A percentile compares a stretch with the other conserved stretches of the same genome.
These are phyloP conservation scores for Austroboletus eburneus DNA, from an alignment of 768 basidiomycete genomes.

Conservation along the genomic window DNA sequence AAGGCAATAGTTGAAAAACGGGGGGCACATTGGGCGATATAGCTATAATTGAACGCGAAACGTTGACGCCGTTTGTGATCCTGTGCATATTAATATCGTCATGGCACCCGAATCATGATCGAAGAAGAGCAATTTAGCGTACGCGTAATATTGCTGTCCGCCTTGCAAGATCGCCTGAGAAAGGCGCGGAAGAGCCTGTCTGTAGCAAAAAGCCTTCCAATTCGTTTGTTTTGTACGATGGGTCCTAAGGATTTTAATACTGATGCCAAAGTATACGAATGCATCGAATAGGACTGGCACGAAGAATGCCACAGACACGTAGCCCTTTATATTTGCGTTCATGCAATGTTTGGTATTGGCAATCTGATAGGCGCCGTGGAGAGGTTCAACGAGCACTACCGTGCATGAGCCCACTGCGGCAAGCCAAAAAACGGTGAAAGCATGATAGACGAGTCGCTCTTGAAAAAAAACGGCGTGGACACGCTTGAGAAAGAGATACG, in stretches of 20 bases:
- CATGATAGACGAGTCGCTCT: slow-evolving; percentile 13
- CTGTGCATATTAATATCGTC: slow-evolving; percentile 19
- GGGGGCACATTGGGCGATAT: slow-evolving; percentile 17
- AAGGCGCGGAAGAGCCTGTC: slow-evolving; percentile 28
- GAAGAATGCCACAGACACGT: slow-evolving; percentile 26
- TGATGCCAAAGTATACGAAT: slow-evolving; percentile 33
- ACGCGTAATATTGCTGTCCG: slow-evolving; percentile 39
- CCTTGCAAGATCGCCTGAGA: slow-evolving; percentile 33
- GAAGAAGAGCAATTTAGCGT: slow-evolving; percentile 3
- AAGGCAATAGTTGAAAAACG: slow-evolving; percentile 21
- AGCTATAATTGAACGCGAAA: slow-evolving; percentile 22
- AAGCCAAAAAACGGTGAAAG: slow-evolving; percentile 34
- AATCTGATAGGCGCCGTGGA: slow-evolving; percentile 24
- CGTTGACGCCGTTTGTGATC: slow-evolving; percentile 31
- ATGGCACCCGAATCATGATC: neutral
- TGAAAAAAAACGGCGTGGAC: slow-evolving; percentile 33
- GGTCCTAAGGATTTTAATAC: slow-evolving; percentile 25
- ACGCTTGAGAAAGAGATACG: slow-evolving; percentile 37
- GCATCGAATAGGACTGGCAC: slow-evolving; percentile 31
- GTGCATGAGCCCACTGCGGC: slow-evolving; percentile 23
- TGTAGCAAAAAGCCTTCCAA: slow-evolving; percentile 20
- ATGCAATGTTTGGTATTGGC: slow-evolving; percentile 34
- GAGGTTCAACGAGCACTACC: slow-evolving; percentile 24
- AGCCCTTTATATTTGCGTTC: slow-evolving; percentile 18
- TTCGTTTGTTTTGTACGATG: slow-evolving; percentile 8